Evolutionary conservation across 108 stramenopile genomes (phyloP).

Genomic region (Conticribra weissflogii): DNA sequence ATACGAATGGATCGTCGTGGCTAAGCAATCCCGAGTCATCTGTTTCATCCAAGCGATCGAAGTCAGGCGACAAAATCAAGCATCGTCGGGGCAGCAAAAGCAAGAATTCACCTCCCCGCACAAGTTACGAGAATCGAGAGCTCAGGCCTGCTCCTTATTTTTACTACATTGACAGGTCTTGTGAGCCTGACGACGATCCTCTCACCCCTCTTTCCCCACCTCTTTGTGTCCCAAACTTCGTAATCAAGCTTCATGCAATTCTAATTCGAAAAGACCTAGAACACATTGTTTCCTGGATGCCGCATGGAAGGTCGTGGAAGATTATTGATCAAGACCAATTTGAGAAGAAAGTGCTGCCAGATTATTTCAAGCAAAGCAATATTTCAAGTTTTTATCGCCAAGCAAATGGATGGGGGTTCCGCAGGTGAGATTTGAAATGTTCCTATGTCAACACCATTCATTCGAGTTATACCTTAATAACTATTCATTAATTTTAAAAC

Average conservation of each 20-base stretch:
- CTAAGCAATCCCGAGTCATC: no score
- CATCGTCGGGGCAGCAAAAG: no score
- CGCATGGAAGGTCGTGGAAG: slow-evolving; percentile 71
- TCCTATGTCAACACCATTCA: slow-evolving; percentile 8
- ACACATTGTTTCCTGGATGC: slow-evolving; percentile 66
- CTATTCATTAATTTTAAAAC: no score
- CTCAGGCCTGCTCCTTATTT: slow-evolving; percentile 43
- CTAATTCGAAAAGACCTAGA: slow-evolving; percentile 56
- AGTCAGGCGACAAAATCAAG: no score
- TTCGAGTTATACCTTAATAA: no score
- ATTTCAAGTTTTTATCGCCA: slow-evolving; percentile 52
- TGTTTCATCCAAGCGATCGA: no score
- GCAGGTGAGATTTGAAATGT: slow-evolving; percentile 16
- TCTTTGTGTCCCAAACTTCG: slow-evolving; percentile 62
- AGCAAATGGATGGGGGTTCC: slow-evolving; percentile 65
- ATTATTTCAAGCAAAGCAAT: slow-evolving; percentile 60
- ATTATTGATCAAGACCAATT: slow-evolving; percentile 56
- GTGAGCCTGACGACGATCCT: slow-evolving; percentile 51
- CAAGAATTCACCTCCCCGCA: no score
- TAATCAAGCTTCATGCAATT: slow-evolving; percentile 66
- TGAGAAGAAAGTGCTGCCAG: slow-evolving; percentile 54
- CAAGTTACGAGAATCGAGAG: slow-evolving; percentile 1
- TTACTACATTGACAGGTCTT: slow-evolving; percentile 58
- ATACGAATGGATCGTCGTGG: no score
- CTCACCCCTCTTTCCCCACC: slow-evolving; percentile 51